Evolutionary conservation across 306 rosid species (phyloP).

Genomic region (Arachis stenosperma): DNA sequence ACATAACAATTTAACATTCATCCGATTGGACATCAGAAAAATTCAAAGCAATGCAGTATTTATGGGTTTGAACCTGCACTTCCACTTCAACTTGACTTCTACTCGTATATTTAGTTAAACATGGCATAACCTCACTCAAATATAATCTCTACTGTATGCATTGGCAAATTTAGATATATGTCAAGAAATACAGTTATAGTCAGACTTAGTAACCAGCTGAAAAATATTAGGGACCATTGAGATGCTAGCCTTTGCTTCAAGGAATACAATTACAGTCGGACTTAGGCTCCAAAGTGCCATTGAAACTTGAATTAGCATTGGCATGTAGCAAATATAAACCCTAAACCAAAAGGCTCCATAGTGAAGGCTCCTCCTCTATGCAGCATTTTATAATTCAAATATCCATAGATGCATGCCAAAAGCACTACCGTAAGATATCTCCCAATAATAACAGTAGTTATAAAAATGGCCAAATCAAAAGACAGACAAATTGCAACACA

Average conservation of each 20-base stretch:
- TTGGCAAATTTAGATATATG: not conserved
- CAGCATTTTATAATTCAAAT: conserved; percentile 26
- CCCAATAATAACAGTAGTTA: not conserved
- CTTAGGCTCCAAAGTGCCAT: not conserved
- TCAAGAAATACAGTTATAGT: not conserved
- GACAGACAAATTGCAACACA: conserved; percentile 8
- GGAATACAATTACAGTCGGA: no score
- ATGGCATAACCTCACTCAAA: conserved; percentile 11
- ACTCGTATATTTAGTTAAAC: conserved; percentile 16
- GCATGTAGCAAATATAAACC: conserved; percentile 17
- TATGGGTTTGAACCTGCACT: not conserved
- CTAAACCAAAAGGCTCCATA: conserved; percentile 17
- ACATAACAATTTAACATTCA: conserved; percentile 22
- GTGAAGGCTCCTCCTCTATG: conserved; percentile 2
- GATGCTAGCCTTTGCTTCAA: not conserved
- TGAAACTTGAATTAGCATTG: conserved; percentile 5
- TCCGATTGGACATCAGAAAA: not conserved
- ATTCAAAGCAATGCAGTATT: conserved; percentile 2
- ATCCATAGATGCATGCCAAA: conserved; percentile 7
- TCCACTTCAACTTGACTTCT: conserved; percentile 9
- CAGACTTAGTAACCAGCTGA: conserved; percentile 3
- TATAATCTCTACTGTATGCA: not conserved
- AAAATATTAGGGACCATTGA: not conserved
- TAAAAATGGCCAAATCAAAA: conserved; percentile 9
- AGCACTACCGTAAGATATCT: conserved; percentile 5